Conservation (phyloP, 2,329 filamentous ascomycete genomes). For the Juglanconis oblonga region DNA sequence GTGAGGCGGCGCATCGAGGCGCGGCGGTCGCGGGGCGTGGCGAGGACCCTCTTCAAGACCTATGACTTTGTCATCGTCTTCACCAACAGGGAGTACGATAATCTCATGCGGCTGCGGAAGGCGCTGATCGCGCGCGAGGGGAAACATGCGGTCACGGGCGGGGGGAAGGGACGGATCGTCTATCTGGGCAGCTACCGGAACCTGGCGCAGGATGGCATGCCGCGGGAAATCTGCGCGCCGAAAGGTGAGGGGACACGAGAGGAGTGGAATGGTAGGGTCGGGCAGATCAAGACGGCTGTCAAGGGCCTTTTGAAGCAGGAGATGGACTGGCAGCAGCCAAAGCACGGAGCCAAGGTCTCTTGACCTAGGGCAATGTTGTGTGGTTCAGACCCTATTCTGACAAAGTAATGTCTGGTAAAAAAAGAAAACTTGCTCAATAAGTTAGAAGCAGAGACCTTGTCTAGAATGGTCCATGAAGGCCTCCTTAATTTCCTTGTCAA, state of each 20-base stretch:
- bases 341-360: neutral
- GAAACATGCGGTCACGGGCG: neutral
- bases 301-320: slow-evolving; percentile 23
- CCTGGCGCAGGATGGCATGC: slow-evolving; percentile 5
- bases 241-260: slow-evolving; percentile 14
- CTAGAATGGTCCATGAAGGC: too few relatives aligned
- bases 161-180: slow-evolving; percentile 23
- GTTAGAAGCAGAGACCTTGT: too few relatives aligned
- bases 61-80: slow-evolving; percentile 28
- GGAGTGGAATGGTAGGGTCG: slow-evolving; percentile 23
- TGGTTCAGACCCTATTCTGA: too few relatives aligned
- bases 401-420: too few relatives aligned
- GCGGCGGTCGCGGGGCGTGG: slow-evolving; percentile 20
- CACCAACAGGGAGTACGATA: slow-evolving; percentile 25
- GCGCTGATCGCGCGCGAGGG: slow-evolving; percentile 18
- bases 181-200: slow-evolving; percentile 23
- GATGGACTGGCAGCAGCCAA: slow-evolving; percentile 22
- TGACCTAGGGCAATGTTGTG: neutral
- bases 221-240: slow-evolving; percentile 10
- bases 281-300: slow-evolving; percentile 23
- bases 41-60: slow-evolving; percentile 20
- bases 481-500: too few relatives aligned
- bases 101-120: slow-evolving; percentile 23
- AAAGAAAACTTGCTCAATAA: too few relatives aligned
- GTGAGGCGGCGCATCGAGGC: slow-evolving; percentile 14